Percentiles rank a stretch among this genome's conserved stretches.
Conservation (phyloP, 257 asterid species). For the Verbena officinalis region DNA sequence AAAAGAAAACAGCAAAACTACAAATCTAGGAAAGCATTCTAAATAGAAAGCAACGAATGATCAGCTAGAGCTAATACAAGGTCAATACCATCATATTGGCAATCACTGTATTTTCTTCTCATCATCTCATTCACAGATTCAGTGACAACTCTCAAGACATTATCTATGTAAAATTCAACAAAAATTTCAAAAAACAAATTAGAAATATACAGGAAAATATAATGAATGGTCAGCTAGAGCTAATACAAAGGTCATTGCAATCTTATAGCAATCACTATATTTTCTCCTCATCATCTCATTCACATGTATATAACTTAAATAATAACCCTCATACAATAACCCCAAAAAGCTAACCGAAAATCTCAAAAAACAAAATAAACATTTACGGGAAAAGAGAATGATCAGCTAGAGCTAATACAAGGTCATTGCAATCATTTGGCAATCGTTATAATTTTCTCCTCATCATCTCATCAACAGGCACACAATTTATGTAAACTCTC, state of each 20-base stretch:
- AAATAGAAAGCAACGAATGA: constrained; percentile 17
- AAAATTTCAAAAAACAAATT: too few species aligned
- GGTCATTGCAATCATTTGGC: neutral
- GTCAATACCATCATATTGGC: constrained; percentile 40
- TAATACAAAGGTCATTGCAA: constrained; percentile 41
- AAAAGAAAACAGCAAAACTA: neutral
- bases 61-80: constrained; percentile 56
- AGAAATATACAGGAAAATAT: neutral
- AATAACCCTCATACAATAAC: too few species aligned
- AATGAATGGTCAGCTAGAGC: constrained; percentile 52
- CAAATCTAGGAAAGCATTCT: neutral
- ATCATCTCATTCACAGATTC: constrained; percentile 7
- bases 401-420: constrained; percentile 55
- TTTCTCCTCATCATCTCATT: constrained; percentile 18
- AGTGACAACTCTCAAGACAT: neutral
- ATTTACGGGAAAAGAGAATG: constrained; percentile 14
- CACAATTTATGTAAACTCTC: too few species aligned
- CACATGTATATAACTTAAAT: neutral
- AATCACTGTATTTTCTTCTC: constrained; percentile 23
- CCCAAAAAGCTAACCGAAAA: neutral
- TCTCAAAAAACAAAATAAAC: too few species aligned
- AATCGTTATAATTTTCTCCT: too few species aligned
- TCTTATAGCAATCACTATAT: constrained; percentile 35
- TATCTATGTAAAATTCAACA: neutral
- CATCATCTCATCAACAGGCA: too few species aligned